Evolutionary conservation across 225 moss, liverwort and hornwort species (phyloP).

Genomic region (Rhytidiadelphus loreus): DNA sequence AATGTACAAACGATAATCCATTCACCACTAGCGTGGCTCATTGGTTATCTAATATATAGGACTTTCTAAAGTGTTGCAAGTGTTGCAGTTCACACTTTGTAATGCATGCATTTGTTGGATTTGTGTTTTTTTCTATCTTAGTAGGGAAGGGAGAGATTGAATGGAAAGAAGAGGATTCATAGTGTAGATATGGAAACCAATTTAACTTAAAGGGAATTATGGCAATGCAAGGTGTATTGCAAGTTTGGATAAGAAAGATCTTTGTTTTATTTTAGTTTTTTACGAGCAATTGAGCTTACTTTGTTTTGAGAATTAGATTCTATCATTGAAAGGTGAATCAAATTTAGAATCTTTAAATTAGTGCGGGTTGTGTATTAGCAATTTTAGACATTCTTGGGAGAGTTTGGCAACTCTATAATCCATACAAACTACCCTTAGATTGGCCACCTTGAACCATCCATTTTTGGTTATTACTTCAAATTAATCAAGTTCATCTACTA

Average conservation of each 20-base stretch:
- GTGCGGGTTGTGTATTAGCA: too few species aligned
- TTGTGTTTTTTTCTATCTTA: neutral
- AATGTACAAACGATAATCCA: too few species aligned
- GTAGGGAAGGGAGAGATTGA: neutral
- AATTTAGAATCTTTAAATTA: too few species aligned
- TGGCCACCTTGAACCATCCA: too few species aligned
- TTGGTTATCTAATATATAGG: too few species aligned
- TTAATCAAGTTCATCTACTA: too few species aligned
- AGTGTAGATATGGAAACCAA: neutral
- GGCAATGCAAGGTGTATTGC: neutral
- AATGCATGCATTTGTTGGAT: neutral
- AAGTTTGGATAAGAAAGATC: neutral
- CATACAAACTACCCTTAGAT: too few species aligned
- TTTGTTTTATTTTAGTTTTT: neutral
- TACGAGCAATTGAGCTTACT: neutral
- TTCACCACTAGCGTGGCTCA: too few species aligned
- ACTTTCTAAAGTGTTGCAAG: neutral
- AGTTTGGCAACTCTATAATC: too few species aligned
- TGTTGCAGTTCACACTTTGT: neutral
- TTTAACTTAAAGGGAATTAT: neutral
- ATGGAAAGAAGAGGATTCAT: too few species aligned
- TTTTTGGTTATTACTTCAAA: too few species aligned
- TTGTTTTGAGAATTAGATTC: neutral
- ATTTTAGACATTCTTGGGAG: too few species aligned
- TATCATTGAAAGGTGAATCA: neutral